Base-by-base conservation (phyloP, 768 basidiomycete species). In the Trametes cinnabarina region DNA sequence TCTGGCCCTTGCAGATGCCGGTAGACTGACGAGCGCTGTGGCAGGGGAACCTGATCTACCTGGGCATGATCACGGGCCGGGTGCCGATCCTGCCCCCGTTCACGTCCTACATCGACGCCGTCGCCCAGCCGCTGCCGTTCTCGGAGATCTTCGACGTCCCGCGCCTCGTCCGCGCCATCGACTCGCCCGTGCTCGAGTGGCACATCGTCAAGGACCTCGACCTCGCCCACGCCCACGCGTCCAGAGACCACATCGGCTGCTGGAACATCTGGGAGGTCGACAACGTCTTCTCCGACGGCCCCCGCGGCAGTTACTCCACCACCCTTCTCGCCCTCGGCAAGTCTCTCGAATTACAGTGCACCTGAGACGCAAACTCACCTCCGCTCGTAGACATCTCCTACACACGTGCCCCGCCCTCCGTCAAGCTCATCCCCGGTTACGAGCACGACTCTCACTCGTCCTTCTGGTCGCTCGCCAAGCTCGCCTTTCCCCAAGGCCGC, bases 61-160 rank as follows among this genome's bases (percentile, higher is more conserved):
- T 78, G 14, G 70, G 69, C 5, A 35, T 70, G 34, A 63, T 77
- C 51, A 71, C 73, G 1, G 59, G 61, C 12, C 73, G 76, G 26
- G 62, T 74, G 4, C 75, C 76, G 19, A 67, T 78, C 55, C 28
- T 78, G 17, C 74, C 73, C 5, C 69, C 73, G 1, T 77, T 77
- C 57, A 68, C 68, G 2, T 71, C 73, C 15, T 69, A 74, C 40
- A 68, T 75, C 46, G 61, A 65, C n/a, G 62, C 61, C 4, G 63
- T 63, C 25, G 68, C 71, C 1, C 67, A 65, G n/a, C 60, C 64
- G 11, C 37, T 71, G 23, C 57, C 66, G 12, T 74, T 77, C 54
- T 61, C 70, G 44, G 73, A 75, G 15, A 68, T 78, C n/a, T 78
- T 76, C 62, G 74, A 78, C 59, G 34, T 78, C 4, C 68, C 72